phyloP scores from a whole-genome alignment of 2,329 filamentous ascomycete genomes.

The Verticillium albo-atrum region DNA sequence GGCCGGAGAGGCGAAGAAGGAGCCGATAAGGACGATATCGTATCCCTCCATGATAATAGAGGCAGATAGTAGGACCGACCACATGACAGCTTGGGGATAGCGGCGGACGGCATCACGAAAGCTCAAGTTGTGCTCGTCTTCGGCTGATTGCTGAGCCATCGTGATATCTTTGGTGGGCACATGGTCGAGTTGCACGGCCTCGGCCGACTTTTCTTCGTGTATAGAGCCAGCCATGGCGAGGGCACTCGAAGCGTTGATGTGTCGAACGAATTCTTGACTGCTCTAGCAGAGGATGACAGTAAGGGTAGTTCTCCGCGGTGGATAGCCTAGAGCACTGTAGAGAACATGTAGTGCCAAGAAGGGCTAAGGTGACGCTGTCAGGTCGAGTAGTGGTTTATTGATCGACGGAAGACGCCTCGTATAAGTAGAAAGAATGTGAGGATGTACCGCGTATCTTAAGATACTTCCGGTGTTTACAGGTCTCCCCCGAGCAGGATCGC shows the following conservation, averaged over 20 bases:
- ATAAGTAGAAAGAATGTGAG: background rate
- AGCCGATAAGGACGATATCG: slow-evolving; percentile 26
- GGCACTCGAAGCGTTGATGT: background rate
- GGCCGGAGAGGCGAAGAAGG: slow-evolving; percentile 30
- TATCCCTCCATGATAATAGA: slow-evolving; percentile 39
- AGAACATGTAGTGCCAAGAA: background rate
- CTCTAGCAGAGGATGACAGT: too few species aligned
- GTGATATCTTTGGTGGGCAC: slow-evolving; percentile 1
- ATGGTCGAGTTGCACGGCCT: background rate
- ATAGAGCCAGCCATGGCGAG: background rate
- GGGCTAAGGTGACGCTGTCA: background rate
- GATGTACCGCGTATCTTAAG: background rate
- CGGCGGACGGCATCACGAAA: slow-evolving; percentile 2
- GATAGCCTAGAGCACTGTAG: too few species aligned
- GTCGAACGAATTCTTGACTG: background rate
- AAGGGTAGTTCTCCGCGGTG: too few species aligned
- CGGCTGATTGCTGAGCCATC: slow-evolving; percentile 3
- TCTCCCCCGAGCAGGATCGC: too few species aligned
- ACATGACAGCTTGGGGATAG: slow-evolving; percentile 21
- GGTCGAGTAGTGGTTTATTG: too few species aligned
- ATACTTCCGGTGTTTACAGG: too few species aligned
- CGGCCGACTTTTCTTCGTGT: background rate
- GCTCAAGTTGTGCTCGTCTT: slow-evolving; percentile 1
- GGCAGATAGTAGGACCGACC: slow-evolving; percentile 28
- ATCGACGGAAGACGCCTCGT: background rate